Evolutionary conservation across 148 eudicot species (phyloP), one percentile per base, ranked within the genome.

Genomic region (Chenopodium formosanum): DNA sequence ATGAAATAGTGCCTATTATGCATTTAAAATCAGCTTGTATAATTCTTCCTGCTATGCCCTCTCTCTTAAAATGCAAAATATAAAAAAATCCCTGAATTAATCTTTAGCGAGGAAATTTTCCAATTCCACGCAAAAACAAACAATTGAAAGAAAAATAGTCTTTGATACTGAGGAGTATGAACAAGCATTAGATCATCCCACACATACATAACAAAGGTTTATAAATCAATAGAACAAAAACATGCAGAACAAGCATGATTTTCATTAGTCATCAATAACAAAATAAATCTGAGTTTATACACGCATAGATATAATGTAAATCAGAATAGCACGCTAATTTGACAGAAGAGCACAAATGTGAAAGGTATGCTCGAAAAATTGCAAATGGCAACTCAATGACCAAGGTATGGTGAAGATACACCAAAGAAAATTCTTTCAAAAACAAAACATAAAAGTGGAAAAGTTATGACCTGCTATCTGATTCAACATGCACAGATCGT

Each of bases 401-500:
- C 78, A 64, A 77, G 13, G 58, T 22, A 72, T 52, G 40, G 66
- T 22, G 29, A 64, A 40, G 22, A 78, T 77, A 67, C 52, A 66
- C 6, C 62, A 67, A 16, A 27, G 22, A 25, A 20, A 71, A n/a
- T 52, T 32, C 70, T 23, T 23, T 37, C 34, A 53, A 44, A 81
- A 32, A 74, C 29, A 7, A 78, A 81, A 29, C 17, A 72, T 37
- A 52, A 46, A 22, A 78, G 27, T 1, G 44, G 71, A 37, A 73
- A 72, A 75, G 13, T 64, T 72, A 78, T 85, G 20, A 96, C 99
- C 95, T 96, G 86, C 85, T 89, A 83, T 92, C 94, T 29, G 88
- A 88, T 84, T 91, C 95, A 84, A 85, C 80, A 58, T 44, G 72
- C 50, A 85, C 86, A 52, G 93, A 79, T 52, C 90, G 91, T 70